A percentile compares a stretch with the other conserved stretches of the same genome.
These are phyloP conservation scores for Barnettozyma populi DNA, from an alignment of 805 yeast species.

Conservation along the genomic window DNA sequence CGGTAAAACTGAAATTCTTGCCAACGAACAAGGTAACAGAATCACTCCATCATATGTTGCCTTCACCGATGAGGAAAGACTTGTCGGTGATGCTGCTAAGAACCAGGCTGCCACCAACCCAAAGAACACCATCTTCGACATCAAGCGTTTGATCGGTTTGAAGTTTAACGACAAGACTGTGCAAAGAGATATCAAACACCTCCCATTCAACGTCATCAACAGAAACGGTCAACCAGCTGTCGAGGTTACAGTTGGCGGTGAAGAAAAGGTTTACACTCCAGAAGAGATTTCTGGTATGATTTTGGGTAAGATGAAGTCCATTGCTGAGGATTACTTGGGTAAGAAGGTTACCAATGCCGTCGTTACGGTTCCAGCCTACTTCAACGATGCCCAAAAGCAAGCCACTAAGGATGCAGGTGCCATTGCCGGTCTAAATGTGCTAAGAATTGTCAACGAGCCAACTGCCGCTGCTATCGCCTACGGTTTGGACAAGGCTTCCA, in stretches of 20 bases:
- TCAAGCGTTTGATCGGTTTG: conserved; percentile 87
- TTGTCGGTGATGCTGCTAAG: conserved; percentile 95
- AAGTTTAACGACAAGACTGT: conserved; percentile 72
- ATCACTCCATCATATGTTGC: conserved; percentile 95
- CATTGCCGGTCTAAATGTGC: conserved; percentile 82
- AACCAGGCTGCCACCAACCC: conserved; percentile 93
- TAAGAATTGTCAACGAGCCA: conserved; percentile 90
- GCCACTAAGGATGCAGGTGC: conserved; percentile 93
- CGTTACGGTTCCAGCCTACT: conserved; percentile 90
- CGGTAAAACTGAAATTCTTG: conserved; percentile 87
- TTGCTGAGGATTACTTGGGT: conserved; percentile 89
- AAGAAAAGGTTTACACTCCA: conserved; percentile 74
- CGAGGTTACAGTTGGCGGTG: conserved; percentile 68
- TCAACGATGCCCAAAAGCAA: conserved; percentile 91
- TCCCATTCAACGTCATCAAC: conserved; percentile 69
- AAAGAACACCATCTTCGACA: conserved; percentile 79
- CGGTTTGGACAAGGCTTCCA: conserved; percentile 78
- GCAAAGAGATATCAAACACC: conserved; percentile 74
- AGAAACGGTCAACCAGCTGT: conserved; percentile 80
- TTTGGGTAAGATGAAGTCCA: conserved; percentile 84
- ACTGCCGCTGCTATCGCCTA: conserved; percentile 98
- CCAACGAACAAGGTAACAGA: conserved; percentile 96
- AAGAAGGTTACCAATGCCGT: conserved; percentile 82
- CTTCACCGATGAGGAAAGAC: conserved; percentile 85
- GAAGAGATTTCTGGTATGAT: conserved; percentile 94